Conservation (phyloP, 345 rosid genomes). For the Hibiscus trionum region DNA sequence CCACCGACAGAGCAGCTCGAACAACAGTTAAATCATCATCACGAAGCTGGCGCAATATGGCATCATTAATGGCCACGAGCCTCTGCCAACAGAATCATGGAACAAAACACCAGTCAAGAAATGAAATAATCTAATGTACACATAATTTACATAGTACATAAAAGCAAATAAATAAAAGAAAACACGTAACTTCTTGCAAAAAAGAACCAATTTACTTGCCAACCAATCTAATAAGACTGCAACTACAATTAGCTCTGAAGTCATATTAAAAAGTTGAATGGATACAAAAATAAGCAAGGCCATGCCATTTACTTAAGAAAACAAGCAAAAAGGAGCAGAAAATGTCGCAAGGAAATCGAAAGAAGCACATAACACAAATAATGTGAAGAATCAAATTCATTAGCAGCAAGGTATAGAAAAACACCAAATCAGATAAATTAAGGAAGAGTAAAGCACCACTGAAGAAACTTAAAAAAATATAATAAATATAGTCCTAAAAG, state of each 20-base stretch:
- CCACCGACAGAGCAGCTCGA: conserved; percentile 57
- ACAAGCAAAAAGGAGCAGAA: not conserved
- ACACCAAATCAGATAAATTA: not conserved
- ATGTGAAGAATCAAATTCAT: not conserved
- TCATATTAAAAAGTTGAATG: not conserved
- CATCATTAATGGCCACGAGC: conserved; percentile 56
- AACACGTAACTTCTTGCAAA: not conserved
- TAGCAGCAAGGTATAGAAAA: not conserved
- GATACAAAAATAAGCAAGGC: not conserved
- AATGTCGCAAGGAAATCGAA: not conserved
- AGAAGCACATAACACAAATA: not conserved
- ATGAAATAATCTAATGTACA: not conserved
- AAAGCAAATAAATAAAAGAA: not conserved
- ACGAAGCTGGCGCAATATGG: conserved; percentile 54
- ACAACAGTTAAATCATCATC: conserved; percentile 84
- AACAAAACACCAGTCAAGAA: not conserved
- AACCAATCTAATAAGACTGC: not conserved
- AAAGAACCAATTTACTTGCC: too few relatives aligned
- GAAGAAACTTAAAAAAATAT: not conserved
- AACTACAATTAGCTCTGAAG: not conserved
- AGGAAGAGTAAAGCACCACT: not conserved
- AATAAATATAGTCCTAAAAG: not conserved
- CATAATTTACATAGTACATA: not conserved
- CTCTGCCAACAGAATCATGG: conserved; percentile 36
- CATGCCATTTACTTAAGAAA: not conserved